phyloP scores from a whole-genome alignment of 768 basidiomycete species.

The Stropharia rugosoannulata region DNA sequence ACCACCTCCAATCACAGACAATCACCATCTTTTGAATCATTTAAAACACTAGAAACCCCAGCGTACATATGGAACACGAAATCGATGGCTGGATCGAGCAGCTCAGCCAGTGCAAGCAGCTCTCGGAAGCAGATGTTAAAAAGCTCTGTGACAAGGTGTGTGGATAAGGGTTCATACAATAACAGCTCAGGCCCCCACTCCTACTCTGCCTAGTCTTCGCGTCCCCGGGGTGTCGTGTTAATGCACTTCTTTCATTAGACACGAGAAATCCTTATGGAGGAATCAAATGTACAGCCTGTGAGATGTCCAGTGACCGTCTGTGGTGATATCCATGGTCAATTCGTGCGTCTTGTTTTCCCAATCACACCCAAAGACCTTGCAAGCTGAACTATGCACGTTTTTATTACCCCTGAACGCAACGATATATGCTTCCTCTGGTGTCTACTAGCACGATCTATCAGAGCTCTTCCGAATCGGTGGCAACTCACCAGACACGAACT shows the following conservation, averaged over 20 bases:
- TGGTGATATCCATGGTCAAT: constrained; percentile 99
- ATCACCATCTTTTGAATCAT: constrained; percentile 27
- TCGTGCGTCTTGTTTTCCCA: constrained; percentile 59
- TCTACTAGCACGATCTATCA: constrained; percentile 91
- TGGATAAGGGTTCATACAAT: constrained; percentile 21
- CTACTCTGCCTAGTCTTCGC: constrained; percentile 5
- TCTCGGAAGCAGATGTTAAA: constrained; percentile 94
- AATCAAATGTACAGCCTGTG: constrained; percentile 98
- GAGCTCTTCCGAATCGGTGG: constrained; percentile 99
- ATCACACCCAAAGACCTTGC: constrained; percentile 5
- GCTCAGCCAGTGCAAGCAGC: constrained; percentile 95
- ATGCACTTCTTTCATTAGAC: constrained; percentile 55
- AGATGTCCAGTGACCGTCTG: constrained; percentile 99
- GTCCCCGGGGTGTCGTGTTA: constrained; percentile 9
- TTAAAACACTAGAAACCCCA: constrained; percentile 28
- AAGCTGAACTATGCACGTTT: constrained; percentile 1
- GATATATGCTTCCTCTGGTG: constrained; percentile 8
- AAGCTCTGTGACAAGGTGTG: constrained; percentile 97
- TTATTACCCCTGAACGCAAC: constrained; percentile 4
- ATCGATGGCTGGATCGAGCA: constrained; percentile 97
- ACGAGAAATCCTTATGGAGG: constrained; percentile 97
- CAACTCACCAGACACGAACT: constrained; percentile 98
- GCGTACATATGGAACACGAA: constrained; percentile 60
- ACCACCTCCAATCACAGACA: constrained; percentile 33
- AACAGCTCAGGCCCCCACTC: constrained; percentile 14